phyloP scores from a whole-genome alignment of 2,329 filamentous ascomycete species.

The Nothophaeocryptopus gaeumannii region DNA sequence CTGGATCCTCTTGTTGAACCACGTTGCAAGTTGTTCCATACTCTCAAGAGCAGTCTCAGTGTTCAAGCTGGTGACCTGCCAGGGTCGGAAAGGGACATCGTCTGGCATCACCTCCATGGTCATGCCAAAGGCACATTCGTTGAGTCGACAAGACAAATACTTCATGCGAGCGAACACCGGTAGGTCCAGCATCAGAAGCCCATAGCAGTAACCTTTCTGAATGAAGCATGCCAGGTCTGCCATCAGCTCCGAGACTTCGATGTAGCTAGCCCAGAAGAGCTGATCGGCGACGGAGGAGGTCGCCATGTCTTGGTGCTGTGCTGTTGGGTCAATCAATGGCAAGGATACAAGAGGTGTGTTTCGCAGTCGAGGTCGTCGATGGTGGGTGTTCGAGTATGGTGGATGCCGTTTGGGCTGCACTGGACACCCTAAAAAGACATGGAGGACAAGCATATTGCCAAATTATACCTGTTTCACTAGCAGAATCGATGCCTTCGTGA shows the following conservation, averaged over 20 bases:
- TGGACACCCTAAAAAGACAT: too few relatives aligned
- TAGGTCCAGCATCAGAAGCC: slow-evolving; percentile 4
- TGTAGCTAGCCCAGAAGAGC: slow-evolving; percentile 1
- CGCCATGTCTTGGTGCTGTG: too few relatives aligned
- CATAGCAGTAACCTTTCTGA: slow-evolving; percentile 13
- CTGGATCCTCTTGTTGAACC: slow-evolving; percentile 4
- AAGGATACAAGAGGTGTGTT: too few relatives aligned
- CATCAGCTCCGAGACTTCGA: slow-evolving; percentile 11
- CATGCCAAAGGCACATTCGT: slow-evolving; percentile 13
- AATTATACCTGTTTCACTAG: too few relatives aligned
- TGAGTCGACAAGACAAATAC: slow-evolving; percentile 4
- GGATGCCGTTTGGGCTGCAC: too few relatives aligned
- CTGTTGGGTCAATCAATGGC: too few relatives aligned
- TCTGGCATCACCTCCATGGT: neutral
- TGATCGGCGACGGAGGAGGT: neutral
- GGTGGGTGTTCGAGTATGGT: too few relatives aligned
- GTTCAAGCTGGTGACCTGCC: slow-evolving; percentile 8
- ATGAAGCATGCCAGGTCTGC: slow-evolving; percentile 15
- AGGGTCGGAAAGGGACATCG: slow-evolving; percentile 4
- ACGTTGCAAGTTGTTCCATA: slow-evolving; percentile 14
- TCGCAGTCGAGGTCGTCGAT: too few relatives aligned
- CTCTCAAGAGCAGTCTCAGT: slow-evolving; percentile 7
- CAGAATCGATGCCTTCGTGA: too few relatives aligned
- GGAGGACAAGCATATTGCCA: too few relatives aligned
- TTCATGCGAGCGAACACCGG: slow-evolving; percentile 10